Conservation (phyloP, 495 filamentous ascomycete genomes). For the Cenococcum geophilum region DNA sequence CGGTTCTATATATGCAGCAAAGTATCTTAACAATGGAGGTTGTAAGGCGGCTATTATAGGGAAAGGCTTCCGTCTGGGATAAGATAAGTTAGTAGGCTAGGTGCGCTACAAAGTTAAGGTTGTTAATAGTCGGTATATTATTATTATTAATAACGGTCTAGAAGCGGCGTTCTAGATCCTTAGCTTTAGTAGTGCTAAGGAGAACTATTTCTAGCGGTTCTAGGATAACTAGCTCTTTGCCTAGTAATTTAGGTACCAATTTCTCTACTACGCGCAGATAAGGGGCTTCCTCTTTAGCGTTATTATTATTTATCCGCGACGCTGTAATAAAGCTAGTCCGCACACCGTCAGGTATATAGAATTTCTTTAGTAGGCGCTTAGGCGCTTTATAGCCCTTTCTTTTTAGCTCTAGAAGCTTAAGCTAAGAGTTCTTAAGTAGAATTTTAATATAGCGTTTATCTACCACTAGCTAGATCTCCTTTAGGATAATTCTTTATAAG, state of each 20-base stretch:
- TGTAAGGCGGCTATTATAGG: slow-evolving; percentile 9
- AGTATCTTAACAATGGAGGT: slow-evolving; percentile 15
- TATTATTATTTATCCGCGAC: slow-evolving; percentile 45
- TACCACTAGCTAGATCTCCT: slow-evolving; percentile 66
- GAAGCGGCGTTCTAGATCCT: slow-evolving; percentile 51
- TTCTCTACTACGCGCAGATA: slow-evolving; percentile 21
- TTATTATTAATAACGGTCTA: slow-evolving; percentile 44
- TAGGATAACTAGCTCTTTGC: slow-evolving; percentile 36
- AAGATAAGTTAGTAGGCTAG: slow-evolving; percentile 16
- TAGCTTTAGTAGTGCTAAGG: slow-evolving; percentile 45
- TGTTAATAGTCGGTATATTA: slow-evolving; percentile 6
- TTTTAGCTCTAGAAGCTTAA: slow-evolving; percentile 65
- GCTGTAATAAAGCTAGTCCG: slow-evolving; percentile 82
- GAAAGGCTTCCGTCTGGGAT: slow-evolving; percentile 8
- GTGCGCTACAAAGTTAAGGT: slow-evolving; percentile 3
- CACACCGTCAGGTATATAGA: slow-evolving; percentile 93
- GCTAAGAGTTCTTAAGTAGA: slow-evolving; percentile 76
- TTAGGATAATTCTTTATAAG: slow-evolving; percentile 78
- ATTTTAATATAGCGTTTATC: slow-evolving; percentile 84
- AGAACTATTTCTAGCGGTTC: slow-evolving; percentile 50
- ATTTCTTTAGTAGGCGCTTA: slow-evolving; percentile 85
- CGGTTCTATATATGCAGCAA: slow-evolving; percentile 20
- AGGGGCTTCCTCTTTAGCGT: slow-evolving; percentile 27
- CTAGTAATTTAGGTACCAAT: slow-evolving; percentile 11
- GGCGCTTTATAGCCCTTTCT: slow-evolving; percentile 47